Percentiles rank a stretch among this genome's conserved stretches.
Evolutionary conservation across 768 basidiomycete species (phyloP).

Genomic region (Boletus rufocinnamomeus): DNA sequence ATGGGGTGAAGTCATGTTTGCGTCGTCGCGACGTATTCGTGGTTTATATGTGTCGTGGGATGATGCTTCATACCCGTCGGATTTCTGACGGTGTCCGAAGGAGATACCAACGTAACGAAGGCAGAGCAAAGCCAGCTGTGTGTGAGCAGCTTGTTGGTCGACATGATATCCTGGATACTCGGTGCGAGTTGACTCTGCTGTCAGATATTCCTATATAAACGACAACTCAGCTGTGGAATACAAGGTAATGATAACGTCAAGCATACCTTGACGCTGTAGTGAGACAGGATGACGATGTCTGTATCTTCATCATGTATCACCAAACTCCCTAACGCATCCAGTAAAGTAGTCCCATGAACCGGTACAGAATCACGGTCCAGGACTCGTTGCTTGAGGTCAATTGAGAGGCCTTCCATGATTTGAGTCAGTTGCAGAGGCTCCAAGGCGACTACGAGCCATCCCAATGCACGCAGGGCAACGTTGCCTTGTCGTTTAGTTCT

Average conservation of each 20-base stretch:
- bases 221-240: not conserved
- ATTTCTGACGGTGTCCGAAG: not conserved
- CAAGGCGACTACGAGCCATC: constrained; percentile 7
- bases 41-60: not conserved
- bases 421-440: not conserved
- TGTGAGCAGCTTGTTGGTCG: not conserved
- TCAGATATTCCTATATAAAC: constrained; percentile 8
- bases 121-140: constrained; percentile 1
- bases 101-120: not conserved
- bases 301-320: constrained; percentile 5
- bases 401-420: constrained; percentile 4
- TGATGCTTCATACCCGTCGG: no score
- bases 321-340: constrained; percentile 8
- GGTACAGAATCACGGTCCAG: not conserved
- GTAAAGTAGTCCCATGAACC: not conserved
- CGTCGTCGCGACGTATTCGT: not conserved
- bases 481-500: not conserved
- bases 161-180: not conserved
- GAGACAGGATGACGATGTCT: constrained; percentile 5
- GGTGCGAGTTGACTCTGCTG: not conserved
- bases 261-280: constrained; percentile 11
- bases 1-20: no score
- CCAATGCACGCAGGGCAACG: not conserved
- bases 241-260: rapidly evolving
- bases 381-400: not conserved